These are phyloP conservation scores for Mariannaea elegans DNA, from an alignment of 2,329 filamentous ascomycete genomes.

Conservation along the genomic window DNA sequence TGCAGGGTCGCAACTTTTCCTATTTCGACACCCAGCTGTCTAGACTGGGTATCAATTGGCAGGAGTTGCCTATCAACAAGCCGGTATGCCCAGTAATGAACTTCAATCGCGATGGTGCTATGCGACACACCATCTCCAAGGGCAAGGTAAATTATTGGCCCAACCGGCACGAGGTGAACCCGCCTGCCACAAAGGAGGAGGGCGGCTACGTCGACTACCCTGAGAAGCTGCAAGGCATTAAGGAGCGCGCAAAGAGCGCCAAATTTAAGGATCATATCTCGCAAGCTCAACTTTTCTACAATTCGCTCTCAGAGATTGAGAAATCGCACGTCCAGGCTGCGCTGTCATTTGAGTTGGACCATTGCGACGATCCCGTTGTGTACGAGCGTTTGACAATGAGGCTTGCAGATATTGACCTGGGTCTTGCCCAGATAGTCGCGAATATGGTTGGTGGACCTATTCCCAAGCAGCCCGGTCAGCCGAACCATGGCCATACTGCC, in stretches of 20 bases:
- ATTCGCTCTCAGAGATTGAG: constrained; percentile 75
- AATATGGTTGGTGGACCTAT: constrained; percentile 72
- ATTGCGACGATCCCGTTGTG: constrained; percentile 81
- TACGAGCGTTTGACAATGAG: constrained; percentile 76
- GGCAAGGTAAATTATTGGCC: constrained; percentile 74
- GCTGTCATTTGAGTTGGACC: constrained; percentile 79
- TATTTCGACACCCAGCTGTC: constrained; percentile 48
- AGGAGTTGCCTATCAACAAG: constrained; percentile 80
- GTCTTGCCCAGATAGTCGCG: constrained; percentile 74
- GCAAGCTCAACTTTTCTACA: constrained; percentile 85
- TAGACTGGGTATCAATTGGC: constrained; percentile 71
- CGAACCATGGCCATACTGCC: constrained; percentile 74
- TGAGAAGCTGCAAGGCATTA: constrained; percentile 73
- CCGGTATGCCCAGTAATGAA: constrained; percentile 80
- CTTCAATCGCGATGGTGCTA: constrained; percentile 77
- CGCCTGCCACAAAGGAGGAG: constrained; percentile 68
- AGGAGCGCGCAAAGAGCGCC: constrained; percentile 71
- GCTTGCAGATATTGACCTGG: constrained; percentile 76
- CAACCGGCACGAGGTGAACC: constrained; percentile 67
- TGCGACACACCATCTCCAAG: constrained; percentile 75
- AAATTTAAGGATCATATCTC: constrained; percentile 83
- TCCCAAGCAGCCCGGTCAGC: constrained; percentile 59
- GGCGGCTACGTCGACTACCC: constrained; percentile 75
- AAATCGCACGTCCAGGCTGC: constrained; percentile 77
- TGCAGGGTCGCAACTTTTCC: constrained; percentile 76